These are phyloP conservation scores for Hsuehochloa calcarea DNA, from an alignment of 176 grass and related monocot species.

Conservation along the genomic window DNA sequence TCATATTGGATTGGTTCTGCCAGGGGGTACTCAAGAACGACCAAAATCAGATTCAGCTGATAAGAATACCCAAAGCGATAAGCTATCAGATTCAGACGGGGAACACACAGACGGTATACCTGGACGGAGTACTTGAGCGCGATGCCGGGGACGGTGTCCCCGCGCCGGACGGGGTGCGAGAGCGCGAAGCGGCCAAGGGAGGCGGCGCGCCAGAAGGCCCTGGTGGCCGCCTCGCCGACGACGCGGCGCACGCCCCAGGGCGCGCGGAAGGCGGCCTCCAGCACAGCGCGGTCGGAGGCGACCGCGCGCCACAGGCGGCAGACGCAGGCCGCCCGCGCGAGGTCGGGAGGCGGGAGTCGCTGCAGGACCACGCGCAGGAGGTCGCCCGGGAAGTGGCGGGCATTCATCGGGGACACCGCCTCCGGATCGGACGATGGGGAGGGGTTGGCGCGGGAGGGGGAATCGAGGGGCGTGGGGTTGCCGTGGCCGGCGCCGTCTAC, in stretches of 20 bases:
- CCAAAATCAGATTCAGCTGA: neutral
- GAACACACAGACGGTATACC: conserved; percentile 22
- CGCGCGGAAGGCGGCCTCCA: conserved; percentile 59
- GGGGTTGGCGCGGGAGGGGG: neutral
- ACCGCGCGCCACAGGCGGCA: conserved; percentile 70
- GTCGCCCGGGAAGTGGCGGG: conserved; percentile 50
- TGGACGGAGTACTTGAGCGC: conserved; percentile 91
- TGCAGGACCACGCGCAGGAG: conserved; percentile 73
- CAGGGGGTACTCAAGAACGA: neutral
- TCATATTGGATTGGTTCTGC: neutral
- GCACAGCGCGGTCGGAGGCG: conserved; percentile 66
- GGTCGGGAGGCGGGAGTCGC: conserved; percentile 52
- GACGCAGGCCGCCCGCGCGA: conserved; percentile 78
- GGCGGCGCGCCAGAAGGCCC: conserved; percentile 69
- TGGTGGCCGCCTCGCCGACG: conserved; percentile 58
- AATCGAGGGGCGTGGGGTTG: conserved; percentile 1
- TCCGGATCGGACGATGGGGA: neutral
- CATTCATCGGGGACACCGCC: conserved; percentile 36
- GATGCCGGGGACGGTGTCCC: conserved; percentile 67
- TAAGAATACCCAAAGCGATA: neutral
- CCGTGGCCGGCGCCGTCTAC: conserved; percentile 24
- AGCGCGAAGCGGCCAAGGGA: conserved; percentile 70
- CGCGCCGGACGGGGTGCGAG: conserved; percentile 62
- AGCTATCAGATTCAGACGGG: neutral
- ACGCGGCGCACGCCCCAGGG: conserved; percentile 72